Base-by-base conservation (phyloP, 1,139 yeast genomes). In the Insectozyma bohioensis region DNA sequence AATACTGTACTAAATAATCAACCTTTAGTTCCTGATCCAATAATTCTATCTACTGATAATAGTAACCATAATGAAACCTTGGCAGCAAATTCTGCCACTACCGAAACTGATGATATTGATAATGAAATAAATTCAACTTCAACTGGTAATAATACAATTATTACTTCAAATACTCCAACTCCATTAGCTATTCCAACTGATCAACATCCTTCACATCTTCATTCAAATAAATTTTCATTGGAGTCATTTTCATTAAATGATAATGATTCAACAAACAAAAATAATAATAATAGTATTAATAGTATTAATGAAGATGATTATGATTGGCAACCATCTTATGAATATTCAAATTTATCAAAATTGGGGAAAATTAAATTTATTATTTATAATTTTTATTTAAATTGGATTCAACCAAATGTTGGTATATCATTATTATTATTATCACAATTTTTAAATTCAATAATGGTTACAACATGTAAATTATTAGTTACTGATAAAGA, bases 391-490 rank as follows among this genome's bases (percentile, higher is more conserved):
- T 31, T 40, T 17, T 39, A 39, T 25, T 14, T 30, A 12, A 29
- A 28, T 15, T 37, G 37, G 20, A 37, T 49, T 11, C 26, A 34
- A 2, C 57, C 62, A 20, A 57, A 63, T 39, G 36, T 49, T 11
- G 78, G 82, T 34, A 40, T 71, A 34, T 39, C 61, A 21, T 51
- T 79, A 33, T 55, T 75, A 33, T 50, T 76, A n/a, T 36, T 72
- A 6, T 70, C 85, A 1, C 94, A 84, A 51, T 64, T 85, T 31
- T 82, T 82, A 64, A 85, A 82, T 54, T 77, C 90, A 4, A 56
- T 80, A 26, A 86, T 86, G 95, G 75, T 82, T 6, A 74, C 82
- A 9, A 71, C 85, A 5, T 82, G 94, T 44, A 82, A 85, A 51
- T 58, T 86, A 15, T 60, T 86, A 31, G 85, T 80, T 40, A 75